phyloP scores from a whole-genome alignment of 345 rosid genomes.

The Syzygium grande region DNA sequence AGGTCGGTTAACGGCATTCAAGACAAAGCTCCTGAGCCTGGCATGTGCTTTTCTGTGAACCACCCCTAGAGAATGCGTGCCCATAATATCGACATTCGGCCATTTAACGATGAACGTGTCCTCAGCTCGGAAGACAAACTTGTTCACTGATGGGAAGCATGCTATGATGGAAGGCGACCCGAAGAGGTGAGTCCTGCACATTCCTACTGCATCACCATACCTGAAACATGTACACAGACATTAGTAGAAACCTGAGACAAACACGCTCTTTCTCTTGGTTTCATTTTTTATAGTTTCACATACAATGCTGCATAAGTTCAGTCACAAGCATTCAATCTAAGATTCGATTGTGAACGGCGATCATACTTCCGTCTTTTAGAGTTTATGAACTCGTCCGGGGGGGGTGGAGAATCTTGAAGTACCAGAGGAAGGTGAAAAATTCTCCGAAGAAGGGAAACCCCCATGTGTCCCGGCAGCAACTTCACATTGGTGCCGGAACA shows the following conservation, averaged over 20 bases:
- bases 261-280: background rate
- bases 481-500: slow-evolving; percentile 2
- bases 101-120: slow-evolving; percentile 16
- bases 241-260: background rate
- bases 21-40: slow-evolving; percentile 17
- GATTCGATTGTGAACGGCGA: background rate
- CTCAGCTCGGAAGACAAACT: slow-evolving; percentile 9
- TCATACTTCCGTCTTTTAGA: slow-evolving; percentile 24
- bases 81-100: slow-evolving; percentile 10
- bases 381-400: slow-evolving; percentile 37
- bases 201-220: slow-evolving; percentile 32
- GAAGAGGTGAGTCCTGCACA: slow-evolving; percentile 23
- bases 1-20: slow-evolving; percentile 20
- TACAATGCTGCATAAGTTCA: background rate
- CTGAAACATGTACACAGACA: slow-evolving; percentile 1
- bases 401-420: slow-evolving; percentile 20
- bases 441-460: slow-evolving; percentile 34
- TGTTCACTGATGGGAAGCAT: slow-evolving; percentile 20
- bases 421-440: slow-evolving; percentile 29
- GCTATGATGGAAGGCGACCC: slow-evolving; percentile 29
- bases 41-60: slow-evolving; percentile 23
- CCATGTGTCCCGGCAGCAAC: slow-evolving; percentile 34
- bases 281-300: background rate
- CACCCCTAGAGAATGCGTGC: slow-evolving; percentile 1
- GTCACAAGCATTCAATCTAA: background rate